Evolutionary conservation across 2,329 filamentous ascomycete species (phyloP).

Genomic region (Acrodontium crateriforme): DNA sequence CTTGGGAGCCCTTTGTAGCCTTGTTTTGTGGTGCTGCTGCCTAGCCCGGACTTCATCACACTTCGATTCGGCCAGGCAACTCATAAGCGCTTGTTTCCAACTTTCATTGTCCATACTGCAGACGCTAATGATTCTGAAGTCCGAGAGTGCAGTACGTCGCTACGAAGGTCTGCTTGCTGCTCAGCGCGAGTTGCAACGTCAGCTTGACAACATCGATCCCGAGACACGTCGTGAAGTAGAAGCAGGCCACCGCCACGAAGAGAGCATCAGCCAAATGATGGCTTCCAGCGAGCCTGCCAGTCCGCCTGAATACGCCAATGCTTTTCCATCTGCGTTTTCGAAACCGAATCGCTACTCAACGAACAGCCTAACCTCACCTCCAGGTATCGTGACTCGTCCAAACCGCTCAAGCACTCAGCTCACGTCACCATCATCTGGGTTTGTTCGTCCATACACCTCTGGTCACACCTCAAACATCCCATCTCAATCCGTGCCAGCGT

Average conservation of each 20-base stretch:
- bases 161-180: conserved; percentile 86
- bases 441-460: conserved; percentile 37
- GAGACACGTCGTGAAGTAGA: conserved; percentile 71
- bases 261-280: conserved; percentile 50
- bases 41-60: no score
- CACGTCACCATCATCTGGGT: conserved; percentile 57
- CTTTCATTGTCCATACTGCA: no score
- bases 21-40: no score
- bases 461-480: conserved; percentile 52
- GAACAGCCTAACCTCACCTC: conserved; percentile 72
- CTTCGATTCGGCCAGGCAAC: no score
- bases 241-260: conserved; percentile 73
- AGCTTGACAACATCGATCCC: conserved; percentile 80
- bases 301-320: conserved; percentile 80
- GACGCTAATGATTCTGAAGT: no score
- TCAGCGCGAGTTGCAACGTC: conserved; percentile 75
- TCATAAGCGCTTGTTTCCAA: no score
- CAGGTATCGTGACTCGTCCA: conserved; percentile 46
- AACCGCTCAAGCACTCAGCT: conserved; percentile 67
- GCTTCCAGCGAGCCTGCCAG: conserved; percentile 88
- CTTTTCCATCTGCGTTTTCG: conserved; percentile 56
- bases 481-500: conserved; percentile 74
- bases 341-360: conserved; percentile 80
- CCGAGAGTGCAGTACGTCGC: conserved; percentile 86
- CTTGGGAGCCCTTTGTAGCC: no score